Conservation (phyloP, 2,329 filamentous ascomycete genomes). For the Thermothelomyces thermophilus region DNA sequence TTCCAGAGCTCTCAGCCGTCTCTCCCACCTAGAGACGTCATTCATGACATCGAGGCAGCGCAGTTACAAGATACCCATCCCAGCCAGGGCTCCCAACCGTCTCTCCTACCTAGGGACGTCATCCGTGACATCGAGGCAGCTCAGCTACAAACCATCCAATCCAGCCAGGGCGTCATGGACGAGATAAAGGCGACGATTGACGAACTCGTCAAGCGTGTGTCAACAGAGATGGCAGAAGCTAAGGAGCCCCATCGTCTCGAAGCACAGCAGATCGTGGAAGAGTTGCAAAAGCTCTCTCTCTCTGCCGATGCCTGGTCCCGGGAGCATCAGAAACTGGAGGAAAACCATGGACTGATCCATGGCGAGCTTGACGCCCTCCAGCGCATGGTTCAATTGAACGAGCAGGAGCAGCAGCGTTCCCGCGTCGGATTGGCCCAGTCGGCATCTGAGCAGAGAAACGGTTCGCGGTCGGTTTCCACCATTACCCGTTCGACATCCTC, state of each 20-base stretch:
- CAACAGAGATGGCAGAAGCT: not conserved
- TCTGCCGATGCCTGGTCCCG: not conserved
- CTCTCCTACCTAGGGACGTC: not conserved
- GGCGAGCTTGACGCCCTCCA: conserved; percentile 1
- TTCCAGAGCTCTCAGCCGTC: not conserved
- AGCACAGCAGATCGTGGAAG: not conserved
- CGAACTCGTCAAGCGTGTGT: not conserved
- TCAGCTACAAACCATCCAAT: not conserved
- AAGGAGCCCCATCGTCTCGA: not conserved
- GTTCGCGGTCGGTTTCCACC: no score
- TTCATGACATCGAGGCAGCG: not conserved
- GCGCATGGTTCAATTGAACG: not conserved
- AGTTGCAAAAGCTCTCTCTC: not conserved
- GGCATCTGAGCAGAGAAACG: not conserved
- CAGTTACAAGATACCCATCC: not conserved
- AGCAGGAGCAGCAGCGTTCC: not conserved
- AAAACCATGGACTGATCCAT: not conserved
- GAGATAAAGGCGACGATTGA: not conserved
- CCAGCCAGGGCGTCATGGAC: not conserved
- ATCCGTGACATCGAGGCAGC: not conserved
- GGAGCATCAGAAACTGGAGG: not conserved
- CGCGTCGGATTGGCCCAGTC: not conserved
- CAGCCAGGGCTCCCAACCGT: not conserved
- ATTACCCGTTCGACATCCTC: no score
- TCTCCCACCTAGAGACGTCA: not conserved